Evolutionary conservation across 495 filamentous ascomycete genomes (phyloP), one percentile per base, ranked within the genome.

Genomic region (Filosporella fistucella): DNA sequence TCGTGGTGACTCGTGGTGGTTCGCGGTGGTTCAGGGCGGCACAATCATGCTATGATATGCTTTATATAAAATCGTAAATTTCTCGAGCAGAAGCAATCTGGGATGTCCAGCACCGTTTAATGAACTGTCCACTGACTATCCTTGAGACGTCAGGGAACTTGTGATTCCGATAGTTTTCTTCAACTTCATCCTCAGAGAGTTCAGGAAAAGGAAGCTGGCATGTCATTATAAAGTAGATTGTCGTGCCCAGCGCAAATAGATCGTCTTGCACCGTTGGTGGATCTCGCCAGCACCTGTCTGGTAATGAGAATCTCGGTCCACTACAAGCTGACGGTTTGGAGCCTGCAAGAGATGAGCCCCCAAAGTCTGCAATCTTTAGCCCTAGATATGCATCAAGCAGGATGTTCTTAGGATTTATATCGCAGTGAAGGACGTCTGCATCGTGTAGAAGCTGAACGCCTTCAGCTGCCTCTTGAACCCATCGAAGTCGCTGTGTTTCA

Each of bases 391-490:
- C 49, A 22, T 58, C 59, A 14, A 64, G 54, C 24, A 67, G 56
- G 39, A 65, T 64, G 51, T 64, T 65, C 11, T 60, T 57, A n/a
- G 64, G 47, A 26, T 51, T 45, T 22, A 67, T 51, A 47, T 64
- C 64, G 23, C 51, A 59, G 34, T 67, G 60, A 41, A 67, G 51
- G 8, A 63, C 42, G 34, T 52, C 35, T 47, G 47, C 26, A 28
- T 37, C 11, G 47, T 65, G 60, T 32, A 65, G 45, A n/a, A 56
- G 30, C 14, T 38, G 25, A 37, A 66, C 33, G n/a, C 54, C 62
- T 30, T 58, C 51, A 23, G 58, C 50, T 28, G 63, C 62, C 40
- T 62, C 53, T 24, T 43, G 16, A 12, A 55, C 50, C 63, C 58
- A 67, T 28, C 24, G 48, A 25, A 58, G 47, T 34, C 49, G 49